Conservation (phyloP, 139 green algal genomes). For the Auxenochlorella protothecoides region DNA sequence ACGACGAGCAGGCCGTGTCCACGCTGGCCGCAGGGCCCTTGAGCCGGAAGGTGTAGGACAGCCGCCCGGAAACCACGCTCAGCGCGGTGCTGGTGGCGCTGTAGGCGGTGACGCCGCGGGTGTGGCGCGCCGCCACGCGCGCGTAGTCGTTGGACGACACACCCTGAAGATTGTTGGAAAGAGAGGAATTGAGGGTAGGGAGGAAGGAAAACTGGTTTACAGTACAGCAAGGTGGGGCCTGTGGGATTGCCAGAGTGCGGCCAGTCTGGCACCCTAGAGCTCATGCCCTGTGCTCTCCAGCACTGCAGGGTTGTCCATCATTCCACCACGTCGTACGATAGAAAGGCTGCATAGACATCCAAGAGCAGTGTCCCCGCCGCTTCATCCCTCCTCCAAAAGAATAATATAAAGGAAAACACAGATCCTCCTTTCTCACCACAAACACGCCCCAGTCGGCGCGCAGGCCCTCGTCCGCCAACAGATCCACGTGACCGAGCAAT, state of each 20-base stretch:
- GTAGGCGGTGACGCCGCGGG: constrained; percentile 45
- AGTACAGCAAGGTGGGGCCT: background rate
- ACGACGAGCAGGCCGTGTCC: constrained; percentile 76
- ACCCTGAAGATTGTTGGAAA: constrained; percentile 1
- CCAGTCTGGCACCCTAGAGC: too few species aligned
- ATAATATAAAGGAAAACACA: background rate
- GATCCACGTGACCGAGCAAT: background rate
- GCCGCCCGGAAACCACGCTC: constrained; percentile 59
- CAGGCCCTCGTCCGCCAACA: constrained; percentile 14
- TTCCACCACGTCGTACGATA: too few species aligned
- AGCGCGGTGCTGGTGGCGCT: constrained; percentile 24
- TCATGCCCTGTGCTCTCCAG: too few species aligned
- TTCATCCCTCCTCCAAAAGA: too few species aligned
- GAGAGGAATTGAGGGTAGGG: background rate
- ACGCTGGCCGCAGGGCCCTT: constrained; percentile 57
- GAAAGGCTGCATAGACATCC: too few species aligned
- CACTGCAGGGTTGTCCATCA: too few species aligned
- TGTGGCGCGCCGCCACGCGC: constrained; percentile 10
- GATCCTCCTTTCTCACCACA: constrained; percentile 13
- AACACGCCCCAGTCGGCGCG: constrained; percentile 26
- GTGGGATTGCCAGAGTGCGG: too few species aligned
- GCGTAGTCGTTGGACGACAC: constrained; percentile 27
- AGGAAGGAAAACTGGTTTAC: background rate
- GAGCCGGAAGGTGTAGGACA: constrained; percentile 67
- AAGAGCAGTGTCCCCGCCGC: too few species aligned